These are phyloP conservation scores for Peronospora belbahrii DNA, from an alignment of 352 stramenopile species.

Conservation along the genomic window DNA sequence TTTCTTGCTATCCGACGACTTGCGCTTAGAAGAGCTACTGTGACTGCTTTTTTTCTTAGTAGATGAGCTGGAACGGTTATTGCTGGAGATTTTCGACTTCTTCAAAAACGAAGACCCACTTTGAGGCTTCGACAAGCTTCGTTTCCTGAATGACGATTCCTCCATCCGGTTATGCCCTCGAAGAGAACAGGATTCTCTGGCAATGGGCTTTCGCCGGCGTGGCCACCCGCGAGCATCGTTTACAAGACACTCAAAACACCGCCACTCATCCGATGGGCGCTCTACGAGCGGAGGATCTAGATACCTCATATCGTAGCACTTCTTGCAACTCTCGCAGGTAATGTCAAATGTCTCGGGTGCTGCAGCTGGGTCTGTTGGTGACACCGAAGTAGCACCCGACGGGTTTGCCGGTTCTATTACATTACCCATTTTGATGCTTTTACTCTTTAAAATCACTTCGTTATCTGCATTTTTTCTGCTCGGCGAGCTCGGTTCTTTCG, in stretches of 20 bases:
- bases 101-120: constrained; percentile 38
- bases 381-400: constrained; percentile 7
- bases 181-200: constrained; percentile 25
- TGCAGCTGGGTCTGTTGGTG: constrained; percentile 21
- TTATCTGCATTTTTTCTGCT: neutral
- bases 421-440: constrained; percentile 3
- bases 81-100: constrained; percentile 31
- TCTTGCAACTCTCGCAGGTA: constrained; percentile 67
- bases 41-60: constrained; percentile 40
- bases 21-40: constrained; percentile 40
- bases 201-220: constrained; percentile 34
- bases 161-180: constrained; percentile 1
- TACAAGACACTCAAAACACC: constrained; percentile 84
- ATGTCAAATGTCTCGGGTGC: constrained; percentile 62
- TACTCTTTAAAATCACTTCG: neutral
- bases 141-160: constrained; percentile 26
- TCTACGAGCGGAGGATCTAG: constrained; percentile 72
- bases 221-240: constrained; percentile 82
- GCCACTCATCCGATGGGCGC: constrained; percentile 67
- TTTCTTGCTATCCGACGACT: constrained; percentile 37
- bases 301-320: constrained; percentile 80
- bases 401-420: neutral
- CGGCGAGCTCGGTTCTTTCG: neutral
- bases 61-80: constrained; percentile 33
- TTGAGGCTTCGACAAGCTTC: constrained; percentile 34